A percentile compares a stretch with the other conserved stretches of the same genome.
phyloP scores from a whole-genome alignment of 2,329 filamentous ascomycete genomes.

The Stagonosporopsis cucurbitacearum region DNA sequence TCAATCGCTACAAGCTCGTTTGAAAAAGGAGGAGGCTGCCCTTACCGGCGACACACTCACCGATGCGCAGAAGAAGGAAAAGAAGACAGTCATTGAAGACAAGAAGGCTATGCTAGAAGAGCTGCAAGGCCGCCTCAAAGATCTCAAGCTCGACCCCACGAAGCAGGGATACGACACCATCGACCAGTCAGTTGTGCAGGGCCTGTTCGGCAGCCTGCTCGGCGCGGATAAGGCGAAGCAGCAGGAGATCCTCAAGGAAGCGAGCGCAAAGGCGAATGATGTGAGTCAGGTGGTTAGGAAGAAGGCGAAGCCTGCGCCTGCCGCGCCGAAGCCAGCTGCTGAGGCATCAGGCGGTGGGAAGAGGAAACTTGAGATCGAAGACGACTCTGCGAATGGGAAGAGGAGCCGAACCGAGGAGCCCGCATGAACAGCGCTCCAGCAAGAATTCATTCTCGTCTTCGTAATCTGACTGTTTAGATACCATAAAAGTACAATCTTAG shows the following conservation, averaged over 20 bases:
- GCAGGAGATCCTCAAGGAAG: constrained; percentile 71
- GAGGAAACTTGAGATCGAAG: constrained; percentile 42
- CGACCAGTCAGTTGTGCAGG: constrained; percentile 58
- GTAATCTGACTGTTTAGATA: neutral
- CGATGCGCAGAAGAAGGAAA: constrained; percentile 69
- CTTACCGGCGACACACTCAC: constrained; percentile 57
- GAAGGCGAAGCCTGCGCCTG: constrained; percentile 60
- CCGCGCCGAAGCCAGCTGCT: neutral
- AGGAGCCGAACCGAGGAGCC: constrained; percentile 45
- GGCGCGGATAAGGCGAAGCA: constrained; percentile 68
- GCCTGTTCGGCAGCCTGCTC: constrained; percentile 68
- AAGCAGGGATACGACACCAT: constrained; percentile 49
- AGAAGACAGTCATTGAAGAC: constrained; percentile 66
- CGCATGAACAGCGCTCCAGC: neutral
- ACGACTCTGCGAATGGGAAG: constrained; percentile 34
- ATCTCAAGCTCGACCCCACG: constrained; percentile 69
- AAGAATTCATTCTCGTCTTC: neutral
- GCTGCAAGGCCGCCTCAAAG: constrained; percentile 69
- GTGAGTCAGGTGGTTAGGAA: constrained; percentile 75
- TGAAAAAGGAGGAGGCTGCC: constrained; percentile 72
- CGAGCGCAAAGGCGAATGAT: constrained; percentile 75
- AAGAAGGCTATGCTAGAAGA: constrained; percentile 80
- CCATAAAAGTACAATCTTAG: neutral
- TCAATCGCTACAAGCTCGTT: constrained; percentile 72
- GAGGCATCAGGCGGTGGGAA: constrained; percentile 26